Evolutionary conservation across 139 green algal genomes (phyloP).

Genomic region (Pseudopediastrum boryanum): DNA sequence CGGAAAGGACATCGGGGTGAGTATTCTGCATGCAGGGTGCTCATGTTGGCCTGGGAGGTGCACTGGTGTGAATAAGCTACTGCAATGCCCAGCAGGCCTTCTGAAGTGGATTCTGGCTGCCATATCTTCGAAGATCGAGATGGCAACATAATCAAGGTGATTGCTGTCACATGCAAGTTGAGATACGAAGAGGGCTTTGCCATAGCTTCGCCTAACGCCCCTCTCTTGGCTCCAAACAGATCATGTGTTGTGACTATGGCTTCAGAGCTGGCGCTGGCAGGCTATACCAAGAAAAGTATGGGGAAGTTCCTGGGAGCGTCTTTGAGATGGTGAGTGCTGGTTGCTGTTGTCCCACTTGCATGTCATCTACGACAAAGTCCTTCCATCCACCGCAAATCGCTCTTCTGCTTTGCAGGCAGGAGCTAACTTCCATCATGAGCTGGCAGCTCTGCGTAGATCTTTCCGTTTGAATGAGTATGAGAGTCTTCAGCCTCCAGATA

Average conservation of each 20-base stretch:
- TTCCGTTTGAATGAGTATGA: slow-evolving; percentile 73
- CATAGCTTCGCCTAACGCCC: too few species aligned
- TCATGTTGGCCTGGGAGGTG: too few species aligned
- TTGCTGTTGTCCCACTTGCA: background rate
- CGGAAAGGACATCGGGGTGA: too few species aligned
- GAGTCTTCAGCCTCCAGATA: background rate
- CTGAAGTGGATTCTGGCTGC: too few species aligned
- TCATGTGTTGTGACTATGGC: slow-evolving; percentile 86
- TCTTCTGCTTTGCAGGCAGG: slow-evolving; percentile 43
- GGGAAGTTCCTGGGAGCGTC: slow-evolving; percentile 72
- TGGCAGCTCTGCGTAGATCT: slow-evolving; percentile 64
- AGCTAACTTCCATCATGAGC: slow-evolving; percentile 81
- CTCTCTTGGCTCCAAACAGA: too few species aligned
- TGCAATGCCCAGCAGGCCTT: too few species aligned
- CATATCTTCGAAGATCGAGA: slow-evolving; percentile 29
- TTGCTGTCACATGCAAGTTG: too few species aligned
- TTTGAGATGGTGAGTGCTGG: slow-evolving; percentile 64
- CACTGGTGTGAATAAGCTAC: too few species aligned
- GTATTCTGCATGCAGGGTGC: too few species aligned
- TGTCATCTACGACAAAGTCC: background rate
- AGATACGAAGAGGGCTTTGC: too few species aligned
- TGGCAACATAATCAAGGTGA: slow-evolving; percentile 25
- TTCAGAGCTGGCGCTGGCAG: slow-evolving; percentile 82
- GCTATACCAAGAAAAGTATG: slow-evolving; percentile 84
- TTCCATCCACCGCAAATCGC: background rate